phyloP scores from a whole-genome alignment of 2,329 filamentous ascomycete species.

The Cercospora sp. region DNA sequence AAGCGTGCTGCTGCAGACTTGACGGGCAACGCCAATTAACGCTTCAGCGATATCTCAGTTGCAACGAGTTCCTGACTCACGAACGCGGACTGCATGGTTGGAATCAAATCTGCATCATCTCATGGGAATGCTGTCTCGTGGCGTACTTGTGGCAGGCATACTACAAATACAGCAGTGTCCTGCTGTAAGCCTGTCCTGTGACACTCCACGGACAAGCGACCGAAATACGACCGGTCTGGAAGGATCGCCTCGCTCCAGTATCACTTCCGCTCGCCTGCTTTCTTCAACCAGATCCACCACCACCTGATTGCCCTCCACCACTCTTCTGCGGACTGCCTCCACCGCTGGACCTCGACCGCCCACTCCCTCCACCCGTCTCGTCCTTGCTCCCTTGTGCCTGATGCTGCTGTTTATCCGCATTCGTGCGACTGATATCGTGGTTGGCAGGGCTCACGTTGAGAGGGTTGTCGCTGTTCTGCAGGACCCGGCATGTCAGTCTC shows the following conservation, averaged over 20 bases:
- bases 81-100: not conserved
- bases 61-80: not conserved
- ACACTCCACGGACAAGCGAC: not conserved
- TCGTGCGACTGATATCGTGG: conserved; percentile 54
- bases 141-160: not conserved
- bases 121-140: not conserved
- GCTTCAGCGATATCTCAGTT: not conserved
- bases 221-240: not conserved
- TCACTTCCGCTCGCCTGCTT: not conserved
- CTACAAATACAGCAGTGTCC: not conserved
- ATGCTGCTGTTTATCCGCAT: conserved; percentile 38
- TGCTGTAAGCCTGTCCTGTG: not conserved
- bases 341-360: conserved; percentile 29
- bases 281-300: conserved; percentile 5
- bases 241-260: not conserved
- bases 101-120: not conserved
- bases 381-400: conserved; percentile 44
- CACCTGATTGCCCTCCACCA: conserved; percentile 37
- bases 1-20: not conserved
- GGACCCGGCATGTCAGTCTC: not conserved
- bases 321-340: conserved; percentile 38
- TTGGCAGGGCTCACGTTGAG: conserved; percentile 64
- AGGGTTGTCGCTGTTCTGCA: conserved; percentile 47
- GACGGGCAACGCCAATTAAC: not conserved
- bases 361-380: conserved; percentile 37